These are phyloP conservation scores for Tagetes erecta DNA, from an alignment of 129 eudicot genomes.

Conservation along the genomic window DNA sequence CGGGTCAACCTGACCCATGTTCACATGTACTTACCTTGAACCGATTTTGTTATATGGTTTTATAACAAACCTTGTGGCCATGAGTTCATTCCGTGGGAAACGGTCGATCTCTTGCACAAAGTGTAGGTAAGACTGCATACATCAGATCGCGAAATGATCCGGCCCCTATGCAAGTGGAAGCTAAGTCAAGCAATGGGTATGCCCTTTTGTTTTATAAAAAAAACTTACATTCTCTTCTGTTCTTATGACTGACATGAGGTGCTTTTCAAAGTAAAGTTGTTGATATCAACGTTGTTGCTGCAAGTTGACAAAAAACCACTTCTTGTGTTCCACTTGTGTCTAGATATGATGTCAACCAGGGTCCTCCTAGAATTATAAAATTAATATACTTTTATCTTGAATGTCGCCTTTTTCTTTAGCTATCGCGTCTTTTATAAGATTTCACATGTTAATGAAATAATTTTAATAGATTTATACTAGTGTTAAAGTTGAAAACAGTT, in stretches of 20 bases:
- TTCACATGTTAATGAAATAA: slow-evolving; percentile 7
- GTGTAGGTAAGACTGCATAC: too few species aligned
- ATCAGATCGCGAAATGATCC: too few species aligned
- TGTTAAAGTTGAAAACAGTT: slow-evolving; percentile 21
- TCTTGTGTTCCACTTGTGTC: slow-evolving; percentile 13
- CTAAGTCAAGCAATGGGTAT: too few species aligned
- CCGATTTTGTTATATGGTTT: background rate
- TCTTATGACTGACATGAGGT: background rate
- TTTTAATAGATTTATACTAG: background rate
- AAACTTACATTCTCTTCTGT: background rate
- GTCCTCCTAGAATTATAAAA: slow-evolving; percentile 7
- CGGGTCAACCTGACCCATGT: background rate
- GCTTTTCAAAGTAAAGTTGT: background rate
- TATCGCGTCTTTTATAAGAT: background rate
- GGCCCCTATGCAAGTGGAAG: too few species aligned
- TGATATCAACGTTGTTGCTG: slow-evolving; percentile 26
- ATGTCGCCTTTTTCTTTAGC: background rate
- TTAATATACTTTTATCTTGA: background rate
- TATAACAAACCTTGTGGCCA: background rate
- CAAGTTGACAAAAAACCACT: slow-evolving; percentile 27
- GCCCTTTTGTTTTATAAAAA: too few species aligned
- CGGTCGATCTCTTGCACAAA: too few species aligned
- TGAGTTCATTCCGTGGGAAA: too few species aligned
- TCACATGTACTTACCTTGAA: background rate
- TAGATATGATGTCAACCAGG: slow-evolving; percentile 25